Conservation (phyloP, 345 rosid species). For the Durio zibethinus region DNA sequence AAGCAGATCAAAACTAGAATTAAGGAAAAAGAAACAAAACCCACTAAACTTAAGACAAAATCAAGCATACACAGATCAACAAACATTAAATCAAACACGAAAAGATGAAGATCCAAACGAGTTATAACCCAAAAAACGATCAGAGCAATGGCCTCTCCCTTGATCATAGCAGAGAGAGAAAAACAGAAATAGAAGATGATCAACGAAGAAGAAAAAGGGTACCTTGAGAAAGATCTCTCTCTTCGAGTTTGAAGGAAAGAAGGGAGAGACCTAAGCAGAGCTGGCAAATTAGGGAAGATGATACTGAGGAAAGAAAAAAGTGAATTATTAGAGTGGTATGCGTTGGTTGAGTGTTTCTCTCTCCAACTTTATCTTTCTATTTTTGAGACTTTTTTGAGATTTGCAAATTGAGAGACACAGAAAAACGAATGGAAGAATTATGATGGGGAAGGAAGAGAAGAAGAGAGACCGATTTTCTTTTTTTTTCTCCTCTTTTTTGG, state of each 20-base stretch:
- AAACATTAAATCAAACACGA: conserved; percentile 8
- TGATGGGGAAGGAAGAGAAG: conserved; percentile 2
- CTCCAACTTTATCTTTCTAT: conserved; percentile 25
- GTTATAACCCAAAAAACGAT: conserved; percentile 3
- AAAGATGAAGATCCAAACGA: conserved; percentile 28
- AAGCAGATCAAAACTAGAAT: conserved; percentile 33
- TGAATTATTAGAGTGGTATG: conserved; percentile 34
- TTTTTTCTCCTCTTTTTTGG: too few species aligned
- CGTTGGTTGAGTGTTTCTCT: conserved; percentile 25
- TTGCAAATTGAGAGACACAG: conserved; percentile 11
- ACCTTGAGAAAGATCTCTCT: conserved; percentile 18
- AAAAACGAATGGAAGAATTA: conserved; percentile 10
- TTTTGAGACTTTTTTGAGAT: conserved; percentile 23
- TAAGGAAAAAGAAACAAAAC: conserved; percentile 18
- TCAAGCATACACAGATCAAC: conserved; percentile 29
- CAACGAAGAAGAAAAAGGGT: background rate
- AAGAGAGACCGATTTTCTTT: too few species aligned
- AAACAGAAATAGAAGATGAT: conserved; percentile 10
- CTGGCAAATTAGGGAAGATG: conserved; percentile 16
- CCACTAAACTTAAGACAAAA: conserved; percentile 13
- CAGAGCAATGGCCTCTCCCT: background rate
- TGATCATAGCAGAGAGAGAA: conserved; percentile 8
- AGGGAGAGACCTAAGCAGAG: conserved; percentile 14
- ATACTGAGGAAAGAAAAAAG: conserved; percentile 1
- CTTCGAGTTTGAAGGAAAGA: conserved; percentile 9